These are phyloP conservation scores for Eucalyptus virginea DNA, from an alignment of 345 rosid species.

Conservation along the genomic window DNA sequence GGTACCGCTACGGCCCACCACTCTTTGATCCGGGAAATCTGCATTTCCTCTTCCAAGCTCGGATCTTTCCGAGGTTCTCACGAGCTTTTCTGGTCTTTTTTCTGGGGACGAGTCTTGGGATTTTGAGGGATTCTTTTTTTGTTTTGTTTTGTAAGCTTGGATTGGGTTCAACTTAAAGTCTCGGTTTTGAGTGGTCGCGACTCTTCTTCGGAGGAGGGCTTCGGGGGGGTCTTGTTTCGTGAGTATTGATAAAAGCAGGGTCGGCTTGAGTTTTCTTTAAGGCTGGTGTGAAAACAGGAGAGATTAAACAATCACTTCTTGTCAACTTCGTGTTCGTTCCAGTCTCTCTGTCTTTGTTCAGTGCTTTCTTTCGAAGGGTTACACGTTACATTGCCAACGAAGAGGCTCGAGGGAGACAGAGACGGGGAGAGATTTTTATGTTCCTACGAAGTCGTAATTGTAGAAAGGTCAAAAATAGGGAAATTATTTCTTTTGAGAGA, in stretches of 20 bases:
- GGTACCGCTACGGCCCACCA: not conserved
- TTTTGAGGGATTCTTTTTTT: not conserved
- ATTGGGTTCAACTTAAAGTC: slow-evolving; percentile 10
- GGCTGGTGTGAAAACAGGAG: not conserved
- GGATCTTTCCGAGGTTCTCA: not conserved
- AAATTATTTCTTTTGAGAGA: not conserved
- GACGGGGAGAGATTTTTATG: not conserved
- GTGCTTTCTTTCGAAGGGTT: not conserved
- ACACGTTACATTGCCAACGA: not conserved
- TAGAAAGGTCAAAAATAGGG: slow-evolving; percentile 50
- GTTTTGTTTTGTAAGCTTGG: not conserved
- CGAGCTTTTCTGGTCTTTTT: not conserved
- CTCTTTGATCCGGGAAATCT: not conserved
- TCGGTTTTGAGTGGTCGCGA: slow-evolving; percentile 6
- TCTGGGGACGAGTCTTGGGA: not conserved
- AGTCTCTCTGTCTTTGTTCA: not conserved
- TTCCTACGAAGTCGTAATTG: slow-evolving; percentile 52
- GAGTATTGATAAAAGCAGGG: slow-evolving; percentile 19
- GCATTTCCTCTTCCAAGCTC: not conserved
- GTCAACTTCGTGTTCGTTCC: not conserved
- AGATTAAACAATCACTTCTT: not conserved
- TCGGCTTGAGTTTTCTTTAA: slow-evolving; percentile 30
- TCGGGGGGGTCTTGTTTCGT: slow-evolving; percentile 9
- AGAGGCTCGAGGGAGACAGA: not conserved
- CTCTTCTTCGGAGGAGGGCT: not conserved